Evolutionary conservation across 2,329 filamentous ascomycete species (phyloP).

Genomic region (Talaromyces sp.): DNA sequence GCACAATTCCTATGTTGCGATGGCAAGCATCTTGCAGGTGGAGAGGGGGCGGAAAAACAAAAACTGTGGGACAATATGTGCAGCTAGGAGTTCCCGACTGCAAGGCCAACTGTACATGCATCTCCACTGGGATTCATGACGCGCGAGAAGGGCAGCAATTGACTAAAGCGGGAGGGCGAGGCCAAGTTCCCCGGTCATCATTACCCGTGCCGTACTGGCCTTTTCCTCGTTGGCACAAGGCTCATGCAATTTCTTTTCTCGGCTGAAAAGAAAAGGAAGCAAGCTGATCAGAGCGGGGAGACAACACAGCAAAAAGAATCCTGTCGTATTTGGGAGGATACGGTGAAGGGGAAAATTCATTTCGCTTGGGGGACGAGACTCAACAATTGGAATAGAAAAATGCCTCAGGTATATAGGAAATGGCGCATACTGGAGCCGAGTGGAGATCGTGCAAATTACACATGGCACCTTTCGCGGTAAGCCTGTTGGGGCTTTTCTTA

Average conservation of each 20-base stretch:
- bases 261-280: neutral
- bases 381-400: conserved; percentile 27
- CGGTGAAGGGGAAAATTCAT: neutral
- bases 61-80: neutral
- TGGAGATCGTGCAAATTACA: conserved; percentile 8
- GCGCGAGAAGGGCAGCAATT: neutral
- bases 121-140: neutral
- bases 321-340: neutral
- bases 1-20: neutral
- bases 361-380: conserved; percentile 5
- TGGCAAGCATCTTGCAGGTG: neutral
- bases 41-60: neutral
- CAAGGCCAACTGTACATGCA: neutral
- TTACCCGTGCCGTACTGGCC: neutral
- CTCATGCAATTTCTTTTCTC: neutral
- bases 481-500: neutral
- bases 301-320: neutral
- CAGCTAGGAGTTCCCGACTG: neutral
- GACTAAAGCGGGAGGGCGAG: neutral
- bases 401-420: conserved; percentile 28
- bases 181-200: neutral
- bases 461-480: conserved; percentile 1
- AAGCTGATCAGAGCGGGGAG: neutral
- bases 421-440: conserved; percentile 23
- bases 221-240: neutral